Conservation (phyloP, 352 stramenopile genomes). For the Pythium guiyangense region DNA sequence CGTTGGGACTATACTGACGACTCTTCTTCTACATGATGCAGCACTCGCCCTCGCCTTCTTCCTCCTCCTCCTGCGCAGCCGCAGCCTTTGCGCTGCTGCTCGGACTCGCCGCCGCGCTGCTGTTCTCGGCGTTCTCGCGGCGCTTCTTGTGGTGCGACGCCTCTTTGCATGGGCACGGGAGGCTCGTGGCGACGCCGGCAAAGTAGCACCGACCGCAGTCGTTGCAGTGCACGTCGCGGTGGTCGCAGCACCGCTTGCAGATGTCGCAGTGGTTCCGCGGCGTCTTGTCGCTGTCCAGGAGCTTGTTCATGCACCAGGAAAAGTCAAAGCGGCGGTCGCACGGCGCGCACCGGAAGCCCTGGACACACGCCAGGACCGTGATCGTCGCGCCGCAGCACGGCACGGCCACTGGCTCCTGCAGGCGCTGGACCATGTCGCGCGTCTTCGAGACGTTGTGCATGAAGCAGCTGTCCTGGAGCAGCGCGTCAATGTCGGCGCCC, state of each 20-base stretch:
- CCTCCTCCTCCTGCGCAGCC: constrained; percentile 40
- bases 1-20: no score
- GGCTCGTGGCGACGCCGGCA: constrained; percentile 64
- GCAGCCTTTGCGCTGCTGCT: constrained; percentile 18
- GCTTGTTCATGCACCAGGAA: constrained; percentile 81
- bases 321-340: constrained; percentile 65
- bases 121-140: constrained; percentile 20
- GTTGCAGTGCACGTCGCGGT: constrained; percentile 82
- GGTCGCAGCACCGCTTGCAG: constrained; percentile 84
- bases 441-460: constrained; percentile 88
- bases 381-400: constrained; percentile 54
- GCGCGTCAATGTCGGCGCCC: constrained; percentile 66
- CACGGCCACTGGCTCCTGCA: constrained; percentile 62
- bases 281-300: constrained; percentile 65
- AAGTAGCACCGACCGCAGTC: constrained; percentile 86
- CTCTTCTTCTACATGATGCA: constrained; percentile 69
- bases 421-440: constrained; percentile 71
- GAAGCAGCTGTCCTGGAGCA: constrained; percentile 77
- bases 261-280: constrained; percentile 82
- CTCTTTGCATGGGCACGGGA: constrained; percentile 79
- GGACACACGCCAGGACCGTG: constrained; percentile 72
- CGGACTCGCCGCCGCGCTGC: constrained; percentile 1
- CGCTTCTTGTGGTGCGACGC: constrained; percentile 52
- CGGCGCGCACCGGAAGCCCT: constrained; percentile 51
- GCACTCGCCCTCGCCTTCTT: constrained; percentile 76